These are phyloP conservation scores for Calocybe gambosa DNA, from an alignment of 1,284 basidiomycete genomes.

Conservation along the genomic window DNA sequence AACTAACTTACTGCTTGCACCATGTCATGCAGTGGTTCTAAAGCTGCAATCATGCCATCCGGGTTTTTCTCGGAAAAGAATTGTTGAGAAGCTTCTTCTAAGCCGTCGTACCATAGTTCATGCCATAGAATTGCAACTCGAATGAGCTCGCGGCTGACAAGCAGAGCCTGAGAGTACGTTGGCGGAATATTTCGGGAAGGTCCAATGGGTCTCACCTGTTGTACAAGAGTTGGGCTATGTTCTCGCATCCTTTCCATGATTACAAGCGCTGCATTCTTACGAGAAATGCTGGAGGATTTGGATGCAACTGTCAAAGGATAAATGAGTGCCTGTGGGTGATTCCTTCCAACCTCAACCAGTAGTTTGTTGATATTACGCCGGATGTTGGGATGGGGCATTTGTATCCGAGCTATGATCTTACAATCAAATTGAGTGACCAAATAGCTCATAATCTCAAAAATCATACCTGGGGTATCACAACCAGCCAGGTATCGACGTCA, in stretches of 20 bases:
- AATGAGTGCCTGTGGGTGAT: slow-evolving; percentile 96
- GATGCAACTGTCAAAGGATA: slow-evolving; percentile 98
- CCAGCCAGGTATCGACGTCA: slow-evolving; percentile 97
- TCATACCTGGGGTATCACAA: slow-evolving; percentile 92
- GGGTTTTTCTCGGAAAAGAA: slow-evolving; percentile 99
- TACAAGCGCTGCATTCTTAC: slow-evolving; percentile 78
- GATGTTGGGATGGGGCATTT: slow-evolving; percentile 87
- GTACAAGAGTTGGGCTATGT: slow-evolving; percentile 85
- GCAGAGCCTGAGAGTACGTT: slow-evolving; percentile 53
- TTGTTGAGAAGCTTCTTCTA: slow-evolving; percentile 95
- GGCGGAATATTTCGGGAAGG: neutral
- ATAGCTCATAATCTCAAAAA: neutral
- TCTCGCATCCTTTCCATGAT: slow-evolving; percentile 96
- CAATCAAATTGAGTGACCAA: neutral
- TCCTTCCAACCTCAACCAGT: slow-evolving; percentile 89
- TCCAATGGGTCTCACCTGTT: slow-evolving; percentile 55
- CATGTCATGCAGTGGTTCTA: slow-evolving; percentile 93
- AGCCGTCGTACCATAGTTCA: slow-evolving; percentile 97
- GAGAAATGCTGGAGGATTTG: slow-evolving; percentile 84
- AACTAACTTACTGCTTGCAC: slow-evolving; percentile 79
- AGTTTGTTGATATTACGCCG: slow-evolving; percentile 88
- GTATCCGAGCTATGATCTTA: slow-evolving; percentile 97
- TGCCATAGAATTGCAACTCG: slow-evolving; percentile 99
- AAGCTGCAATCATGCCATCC: slow-evolving; percentile 92
- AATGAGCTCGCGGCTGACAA: slow-evolving; percentile 94